Percentiles rank a stretch among this genome's conserved stretches.
These are phyloP conservation scores for Rhinocladiella similis DNA, from an alignment of 2,329 filamentous ascomycete species.

Conservation along the genomic window DNA sequence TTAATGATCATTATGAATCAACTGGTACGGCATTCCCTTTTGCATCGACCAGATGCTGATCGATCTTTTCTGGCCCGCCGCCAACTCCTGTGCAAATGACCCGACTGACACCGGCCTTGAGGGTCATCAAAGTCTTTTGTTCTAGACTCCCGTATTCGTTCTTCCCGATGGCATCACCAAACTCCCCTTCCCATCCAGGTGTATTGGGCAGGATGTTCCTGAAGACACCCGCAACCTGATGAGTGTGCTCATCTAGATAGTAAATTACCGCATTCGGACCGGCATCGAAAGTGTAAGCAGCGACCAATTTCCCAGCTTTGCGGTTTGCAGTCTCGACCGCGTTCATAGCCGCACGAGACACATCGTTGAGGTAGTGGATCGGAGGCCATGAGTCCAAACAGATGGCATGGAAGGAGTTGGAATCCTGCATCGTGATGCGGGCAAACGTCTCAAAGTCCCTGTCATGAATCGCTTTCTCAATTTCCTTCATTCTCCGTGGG, in stretches of 20 bases:
- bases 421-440: constrained; percentile 91
- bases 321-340: constrained; percentile 88
- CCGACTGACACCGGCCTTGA: constrained; percentile 79
- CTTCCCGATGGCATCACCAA: constrained; percentile 52
- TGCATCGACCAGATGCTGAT: constrained; percentile 73
- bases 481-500: constrained; percentile 76
- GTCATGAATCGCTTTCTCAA: constrained; percentile 76
- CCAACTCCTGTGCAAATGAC: constrained; percentile 92
- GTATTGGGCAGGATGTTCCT: constrained; percentile 65
- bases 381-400: constrained; percentile 95
- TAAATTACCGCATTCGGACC: constrained; percentile 97
- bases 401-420: constrained; percentile 93
- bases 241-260: constrained; percentile 78
- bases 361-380: constrained; percentile 98
- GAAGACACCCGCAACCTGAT: constrained; percentile 74
- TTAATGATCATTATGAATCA: neutral
- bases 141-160: constrained; percentile 61
- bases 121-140: constrained; percentile 53
- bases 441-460: constrained; percentile 86
- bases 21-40: constrained; percentile 46
- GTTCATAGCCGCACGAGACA: constrained; percentile 80
- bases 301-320: constrained; percentile 73
- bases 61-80: constrained; percentile 78
- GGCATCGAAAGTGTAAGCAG: constrained; percentile 96
- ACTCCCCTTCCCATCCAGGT: constrained; percentile 57